Base-by-base conservation (phyloP, 2,329 filamentous ascomycete species). In the Aspergillus awamori region DNA sequence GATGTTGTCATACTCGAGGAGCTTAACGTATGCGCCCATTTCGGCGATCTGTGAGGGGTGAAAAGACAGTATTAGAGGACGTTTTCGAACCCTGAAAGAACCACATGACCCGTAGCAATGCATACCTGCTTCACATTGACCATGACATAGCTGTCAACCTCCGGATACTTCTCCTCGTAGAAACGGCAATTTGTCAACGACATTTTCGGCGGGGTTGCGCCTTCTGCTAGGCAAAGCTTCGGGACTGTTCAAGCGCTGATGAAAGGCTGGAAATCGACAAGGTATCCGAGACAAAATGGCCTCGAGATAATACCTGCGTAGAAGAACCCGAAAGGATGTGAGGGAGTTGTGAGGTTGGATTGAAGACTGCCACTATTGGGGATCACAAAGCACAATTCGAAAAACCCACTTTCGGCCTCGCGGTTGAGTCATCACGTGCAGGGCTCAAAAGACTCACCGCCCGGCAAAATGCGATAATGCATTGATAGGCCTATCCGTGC, bases 81-180 rank as follows among this genome's bases (percentile, higher is more conserved):
- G 43, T 26, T 26, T 48, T 26, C 13, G 17, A 33, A 24, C 22
- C 33, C 17, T 26, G 36, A 52, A 47, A 49, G 26, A 38, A 61
- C 33, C 5, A 53, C 58, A 8, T 54, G 13, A 24, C 39, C 17
- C 6, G 22, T 51, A 49, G 49, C 17, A 39, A 57, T 51, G 13
- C 74, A 47, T 77, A 93, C 91, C 89, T 97, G 93, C 87, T 97
- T 96, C 74, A 98, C 95, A 81, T 98, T 99, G 79, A 99, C 95
- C 95, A 99, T 99, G 77, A 99, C 96, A 82, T 97, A 98, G 85
- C 92, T 96, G 82, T 99, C 95, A 78, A 99, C 94, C 86, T 98
- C 95, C 62, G 93, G 93, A 76, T 90, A 97, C 82, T 96, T 96
- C 83, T 97, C 92, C 86, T 97, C 93, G 80, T 97, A 97, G 82